phyloP scores from a whole-genome alignment of 495 filamentous ascomycete species.

The Talaromyces adpressus region DNA sequence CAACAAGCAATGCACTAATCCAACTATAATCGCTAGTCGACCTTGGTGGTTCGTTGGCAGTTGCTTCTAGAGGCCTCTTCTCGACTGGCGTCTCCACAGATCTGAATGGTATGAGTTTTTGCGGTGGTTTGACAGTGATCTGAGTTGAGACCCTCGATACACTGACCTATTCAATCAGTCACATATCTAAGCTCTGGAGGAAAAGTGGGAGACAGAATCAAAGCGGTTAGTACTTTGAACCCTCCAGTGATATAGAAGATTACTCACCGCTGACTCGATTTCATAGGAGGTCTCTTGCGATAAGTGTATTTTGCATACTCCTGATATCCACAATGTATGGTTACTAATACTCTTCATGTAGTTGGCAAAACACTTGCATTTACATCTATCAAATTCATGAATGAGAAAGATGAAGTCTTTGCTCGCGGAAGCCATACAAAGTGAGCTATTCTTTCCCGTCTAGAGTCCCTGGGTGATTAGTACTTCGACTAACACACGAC shows the following conservation, averaged over 20 bases:
- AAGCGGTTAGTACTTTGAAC: slow-evolving; percentile 39
- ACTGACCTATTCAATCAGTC: slow-evolving; percentile 41
- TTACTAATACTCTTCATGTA: slow-evolving; percentile 22
- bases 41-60: slow-evolving; percentile 85
- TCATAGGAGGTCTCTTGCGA: slow-evolving; percentile 66
- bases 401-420: slow-evolving; percentile 67
- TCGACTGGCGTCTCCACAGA: slow-evolving; percentile 92
- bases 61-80: slow-evolving; percentile 82
- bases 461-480: neutral
- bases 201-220: slow-evolving; percentile 68
- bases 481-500: neutral
- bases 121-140: too few relatives aligned
- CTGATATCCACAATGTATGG: neutral
- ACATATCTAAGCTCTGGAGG: slow-evolving; percentile 85
- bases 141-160: neutral
- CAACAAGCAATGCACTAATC: neutral
- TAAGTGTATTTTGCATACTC: slow-evolving; percentile 52
- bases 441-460: slow-evolving; percentile 39
- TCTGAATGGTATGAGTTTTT: slow-evolving; percentile 58
- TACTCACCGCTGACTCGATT: slow-evolving; percentile 17
- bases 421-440: slow-evolving; percentile 96
- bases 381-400: slow-evolving; percentile 73
- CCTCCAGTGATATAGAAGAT: neutral
- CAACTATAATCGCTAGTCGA: slow-evolving; percentile 51
- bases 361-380: slow-evolving; percentile 91